Evolutionary conservation across 164 flowering plant species (phyloP).

Genomic region (Aristolochia fimbriata): DNA sequence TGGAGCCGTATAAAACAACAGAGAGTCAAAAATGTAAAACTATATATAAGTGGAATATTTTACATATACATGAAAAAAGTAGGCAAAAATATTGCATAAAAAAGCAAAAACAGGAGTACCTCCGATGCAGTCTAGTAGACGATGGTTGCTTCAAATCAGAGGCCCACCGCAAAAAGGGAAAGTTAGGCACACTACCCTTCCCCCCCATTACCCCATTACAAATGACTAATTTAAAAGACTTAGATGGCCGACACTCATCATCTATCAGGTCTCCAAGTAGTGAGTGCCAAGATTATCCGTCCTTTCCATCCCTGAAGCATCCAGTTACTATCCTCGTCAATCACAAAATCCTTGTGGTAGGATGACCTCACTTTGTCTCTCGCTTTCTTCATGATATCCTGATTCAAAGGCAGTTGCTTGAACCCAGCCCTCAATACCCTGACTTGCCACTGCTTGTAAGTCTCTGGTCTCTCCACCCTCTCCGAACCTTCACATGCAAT

Average conservation of each 20-base stretch:
- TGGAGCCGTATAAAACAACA: background rate
- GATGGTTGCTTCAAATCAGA: too few relatives aligned
- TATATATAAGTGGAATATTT: too few relatives aligned
- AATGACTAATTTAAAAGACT: background rate
- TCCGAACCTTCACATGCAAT: constrained; percentile 82
- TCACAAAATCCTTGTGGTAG: constrained; percentile 65
- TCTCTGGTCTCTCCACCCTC: constrained; percentile 85
- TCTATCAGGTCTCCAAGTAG: constrained; percentile 33
- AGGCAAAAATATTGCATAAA: too few relatives aligned
- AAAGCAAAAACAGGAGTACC: too few relatives aligned
- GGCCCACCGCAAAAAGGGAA: too few relatives aligned
- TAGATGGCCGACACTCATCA: background rate
- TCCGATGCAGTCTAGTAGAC: too few relatives aligned
- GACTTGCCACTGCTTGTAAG: constrained; percentile 78
- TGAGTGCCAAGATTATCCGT: constrained; percentile 47
- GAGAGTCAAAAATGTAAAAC: too few relatives aligned
- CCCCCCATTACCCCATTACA: background rate
- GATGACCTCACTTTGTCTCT: constrained; percentile 21
- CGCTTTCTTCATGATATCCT: constrained; percentile 30
- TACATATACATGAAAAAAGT: too few relatives aligned
- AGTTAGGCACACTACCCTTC: background rate
- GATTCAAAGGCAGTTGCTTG: constrained; percentile 44
- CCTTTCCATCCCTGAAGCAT: constrained; percentile 87
- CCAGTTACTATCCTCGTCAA: constrained; percentile 68
- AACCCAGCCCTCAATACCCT: constrained; percentile 60